A percentile compares a stretch with the other conserved stretches of the same genome.
These are phyloP conservation scores for Zopfia rhizophila DNA, from an alignment of 2,329 filamentous ascomycete species.

Conservation along the genomic window DNA sequence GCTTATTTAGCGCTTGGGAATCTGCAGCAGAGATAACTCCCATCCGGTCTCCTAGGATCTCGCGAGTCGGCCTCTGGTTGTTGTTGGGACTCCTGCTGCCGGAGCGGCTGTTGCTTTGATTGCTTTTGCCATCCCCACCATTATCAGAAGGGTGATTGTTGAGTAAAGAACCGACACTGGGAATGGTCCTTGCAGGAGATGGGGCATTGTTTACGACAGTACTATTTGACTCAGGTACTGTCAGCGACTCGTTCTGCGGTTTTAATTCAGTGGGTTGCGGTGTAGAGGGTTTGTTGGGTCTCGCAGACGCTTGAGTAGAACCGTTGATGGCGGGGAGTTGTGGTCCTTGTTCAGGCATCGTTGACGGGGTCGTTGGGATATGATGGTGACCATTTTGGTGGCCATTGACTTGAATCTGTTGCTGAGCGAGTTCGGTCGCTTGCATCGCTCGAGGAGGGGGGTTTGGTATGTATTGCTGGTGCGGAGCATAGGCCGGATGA, in stretches of 20 bases:
- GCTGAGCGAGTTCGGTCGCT: slow-evolving; percentile 49
- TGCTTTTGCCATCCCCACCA: slow-evolving; percentile 35
- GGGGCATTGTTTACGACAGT: slow-evolving; percentile 33
- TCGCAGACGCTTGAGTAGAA: slow-evolving; percentile 24
- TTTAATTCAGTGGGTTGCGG: slow-evolving; percentile 52
- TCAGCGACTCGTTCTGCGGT: slow-evolving; percentile 56
- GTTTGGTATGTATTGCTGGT: slow-evolving; percentile 47
- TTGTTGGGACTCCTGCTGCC: slow-evolving; percentile 55
- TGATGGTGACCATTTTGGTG: slow-evolving; percentile 2
- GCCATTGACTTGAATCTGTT: slow-evolving; percentile 54
- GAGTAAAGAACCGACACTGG: slow-evolving; percentile 59
- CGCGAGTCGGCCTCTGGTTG: slow-evolving; percentile 39
- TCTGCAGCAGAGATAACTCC: no score
- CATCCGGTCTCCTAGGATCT: slow-evolving; percentile 44
- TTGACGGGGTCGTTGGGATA: slow-evolving; percentile 13
- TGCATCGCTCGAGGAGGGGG: slow-evolving; percentile 55
- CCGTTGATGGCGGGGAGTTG: slow-evolving; percentile 49
- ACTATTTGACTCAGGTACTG: slow-evolving; percentile 46
- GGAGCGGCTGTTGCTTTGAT: slow-evolving; percentile 49
- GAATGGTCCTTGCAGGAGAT: slow-evolving; percentile 57
- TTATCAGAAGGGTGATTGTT: slow-evolving; percentile 38
- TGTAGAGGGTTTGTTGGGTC: slow-evolving; percentile 40
- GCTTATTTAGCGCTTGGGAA: slow-evolving; percentile 44
- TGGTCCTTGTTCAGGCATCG: slow-evolving; percentile 45
- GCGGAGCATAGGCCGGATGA: slow-evolving; percentile 42